A percentile compares a stretch with the other conserved stretches of the same genome.
These are phyloP conservation scores for Aspergillus ochraceus DNA, from an alignment of 2,329 filamentous ascomycete species.

Conservation along the genomic window DNA sequence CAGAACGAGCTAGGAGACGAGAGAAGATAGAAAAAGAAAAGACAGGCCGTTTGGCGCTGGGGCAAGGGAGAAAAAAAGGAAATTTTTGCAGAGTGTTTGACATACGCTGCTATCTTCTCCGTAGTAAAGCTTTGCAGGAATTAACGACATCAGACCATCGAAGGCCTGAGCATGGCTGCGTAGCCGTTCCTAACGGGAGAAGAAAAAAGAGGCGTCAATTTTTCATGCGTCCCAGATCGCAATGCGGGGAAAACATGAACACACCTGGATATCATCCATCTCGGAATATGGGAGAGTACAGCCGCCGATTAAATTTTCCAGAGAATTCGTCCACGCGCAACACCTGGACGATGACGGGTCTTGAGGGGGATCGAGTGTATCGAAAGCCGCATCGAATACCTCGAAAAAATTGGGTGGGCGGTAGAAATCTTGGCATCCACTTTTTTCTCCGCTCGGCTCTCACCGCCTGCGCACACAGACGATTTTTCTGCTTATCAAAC, in stretches of 20 bases:
- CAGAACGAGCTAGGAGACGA: constrained; percentile 7
- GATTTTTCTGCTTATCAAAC: constrained; percentile 5
- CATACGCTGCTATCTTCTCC: constrained; percentile 80
- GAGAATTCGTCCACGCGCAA: constrained; percentile 7
- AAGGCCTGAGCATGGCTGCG: constrained; percentile 69
- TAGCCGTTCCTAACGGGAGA: constrained; percentile 45
- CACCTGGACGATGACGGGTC: constrained; percentile 13
- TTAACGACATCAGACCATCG: constrained; percentile 81
- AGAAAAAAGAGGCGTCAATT: constrained; percentile 25
- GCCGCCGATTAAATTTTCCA: constrained; percentile 1
- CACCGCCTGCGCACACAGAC: constrained; percentile 17
- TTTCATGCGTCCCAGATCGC: constrained; percentile 14
- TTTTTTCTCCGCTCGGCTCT: constrained; percentile 33
- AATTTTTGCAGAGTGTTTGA: constrained; percentile 28
- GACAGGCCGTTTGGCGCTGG: constrained; percentile 8
- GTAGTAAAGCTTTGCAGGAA: constrained; percentile 89
- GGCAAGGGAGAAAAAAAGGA: constrained; percentile 9
- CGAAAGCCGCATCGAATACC: constrained; percentile 23
- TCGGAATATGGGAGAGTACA: constrained; percentile 8
- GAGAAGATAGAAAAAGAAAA: constrained; percentile 14
- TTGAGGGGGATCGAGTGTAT: constrained; percentile 15
- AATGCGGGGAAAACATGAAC: constrained; percentile 20
- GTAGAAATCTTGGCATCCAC: constrained; percentile 40
- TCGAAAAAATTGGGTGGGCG: constrained; percentile 40
- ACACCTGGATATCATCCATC: constrained; percentile 44